Evolutionary conservation across 768 basidiomycete species (phyloP).

Genomic region (Leccinellum rugosiceps): DNA sequence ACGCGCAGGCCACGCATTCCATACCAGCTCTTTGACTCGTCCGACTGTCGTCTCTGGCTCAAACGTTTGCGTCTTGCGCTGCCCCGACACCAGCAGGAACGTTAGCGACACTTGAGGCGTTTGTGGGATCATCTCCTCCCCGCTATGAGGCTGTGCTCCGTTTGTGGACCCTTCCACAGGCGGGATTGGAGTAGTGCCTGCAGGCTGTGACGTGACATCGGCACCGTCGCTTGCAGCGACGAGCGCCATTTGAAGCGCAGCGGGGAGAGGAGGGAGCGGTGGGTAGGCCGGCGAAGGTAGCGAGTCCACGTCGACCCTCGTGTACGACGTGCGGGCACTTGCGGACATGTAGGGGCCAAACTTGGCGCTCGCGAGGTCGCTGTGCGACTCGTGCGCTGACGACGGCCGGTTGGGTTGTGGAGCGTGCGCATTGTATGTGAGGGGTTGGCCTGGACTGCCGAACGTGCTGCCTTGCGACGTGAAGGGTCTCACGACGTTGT

Average conservation of each 20-base stretch:
- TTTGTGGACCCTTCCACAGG: neutral
- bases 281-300: constrained; percentile 20
- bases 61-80: constrained; percentile 67
- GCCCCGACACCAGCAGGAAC: constrained; percentile 70
- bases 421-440: constrained; percentile 5
- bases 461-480: constrained; percentile 27
- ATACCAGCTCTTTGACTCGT: constrained; percentile 78
- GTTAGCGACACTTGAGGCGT: constrained; percentile 64
- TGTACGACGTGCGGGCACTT: constrained; percentile 52
- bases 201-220: neutral
- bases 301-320: constrained; percentile 43
- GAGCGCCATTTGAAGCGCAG: constrained; percentile 3
- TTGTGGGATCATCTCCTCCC: constrained; percentile 42
- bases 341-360: constrained; percentile 33
- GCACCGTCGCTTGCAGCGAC: neutral
- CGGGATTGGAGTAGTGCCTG: constrained; percentile 2
- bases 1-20: constrained; percentile 71
- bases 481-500: constrained; percentile 26
- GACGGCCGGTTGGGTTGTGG: constrained; percentile 18
- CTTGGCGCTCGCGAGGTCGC: constrained; percentile 1
- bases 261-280: constrained; percentile 22
- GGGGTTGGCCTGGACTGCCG: constrained; percentile 4
- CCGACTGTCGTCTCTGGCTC: constrained; percentile 73
- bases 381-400: constrained; percentile 11
- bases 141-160: constrained; percentile 1